Conservation (phyloP, 1,284 basidiomycete genomes). For the Ganoderma lingzhi region DNA sequence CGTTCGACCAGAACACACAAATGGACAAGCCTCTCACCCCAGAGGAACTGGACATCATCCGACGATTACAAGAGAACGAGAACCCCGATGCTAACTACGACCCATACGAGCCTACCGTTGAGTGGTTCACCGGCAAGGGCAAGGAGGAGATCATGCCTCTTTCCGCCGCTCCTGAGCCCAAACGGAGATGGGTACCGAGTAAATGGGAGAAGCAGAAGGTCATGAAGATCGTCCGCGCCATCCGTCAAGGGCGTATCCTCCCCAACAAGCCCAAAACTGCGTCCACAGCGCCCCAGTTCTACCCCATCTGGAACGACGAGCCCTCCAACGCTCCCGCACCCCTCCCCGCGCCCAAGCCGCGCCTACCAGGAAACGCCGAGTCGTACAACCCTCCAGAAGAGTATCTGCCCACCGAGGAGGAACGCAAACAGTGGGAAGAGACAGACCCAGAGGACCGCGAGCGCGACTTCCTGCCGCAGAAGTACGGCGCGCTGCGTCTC, state of each 20-base stretch:
- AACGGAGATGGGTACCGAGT: constrained; percentile 95
- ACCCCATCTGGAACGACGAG: constrained; percentile 88
- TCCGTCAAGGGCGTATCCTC: constrained; percentile 93
- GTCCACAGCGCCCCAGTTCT: constrained; percentile 80
- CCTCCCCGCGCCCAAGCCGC: constrained; percentile 92
- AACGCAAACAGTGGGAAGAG: constrained; percentile 86
- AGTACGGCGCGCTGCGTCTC: constrained; percentile 85
- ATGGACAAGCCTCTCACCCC: constrained; percentile 88
- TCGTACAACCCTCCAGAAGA: constrained; percentile 99
- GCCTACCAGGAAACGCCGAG: constrained; percentile 91
- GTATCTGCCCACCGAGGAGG: constrained; percentile 92
- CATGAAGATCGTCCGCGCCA: constrained; percentile 99
- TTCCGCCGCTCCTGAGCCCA: constrained; percentile 92
- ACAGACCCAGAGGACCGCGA: constrained; percentile 93
- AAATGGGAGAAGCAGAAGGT: constrained; percentile 99
- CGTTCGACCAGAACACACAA: constrained; percentile 91
- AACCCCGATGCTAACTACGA: constrained; percentile 92
- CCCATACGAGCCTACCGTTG: constrained; percentile 92
- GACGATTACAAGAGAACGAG: constrained; percentile 88
- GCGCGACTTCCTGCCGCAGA: constrained; percentile 89
- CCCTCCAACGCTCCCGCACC: constrained; percentile 77
- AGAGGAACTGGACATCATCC: constrained; percentile 96
- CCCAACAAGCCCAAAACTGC: constrained; percentile 87
- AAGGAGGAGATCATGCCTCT: constrained; percentile 95
- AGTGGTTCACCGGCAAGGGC: constrained; percentile 98